Evolutionary conservation across 2,329 filamentous ascomycete species (phyloP).

Genomic region (Phaeoacremonium minimum): DNA sequence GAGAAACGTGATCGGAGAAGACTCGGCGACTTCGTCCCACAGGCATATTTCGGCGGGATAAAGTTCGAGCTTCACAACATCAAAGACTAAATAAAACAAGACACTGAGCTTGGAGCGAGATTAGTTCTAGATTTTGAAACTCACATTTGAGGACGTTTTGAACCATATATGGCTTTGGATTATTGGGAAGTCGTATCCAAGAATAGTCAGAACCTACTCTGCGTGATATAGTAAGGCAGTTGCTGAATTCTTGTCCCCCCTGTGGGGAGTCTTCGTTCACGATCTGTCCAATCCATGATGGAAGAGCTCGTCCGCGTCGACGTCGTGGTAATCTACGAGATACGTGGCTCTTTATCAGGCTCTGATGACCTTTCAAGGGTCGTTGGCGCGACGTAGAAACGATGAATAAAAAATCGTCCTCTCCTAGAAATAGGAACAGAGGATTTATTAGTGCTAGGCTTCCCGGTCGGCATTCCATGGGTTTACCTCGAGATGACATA

Average conservation of each 20-base stretch:
- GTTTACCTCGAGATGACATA: too few relatives aligned
- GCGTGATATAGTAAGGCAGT: too few relatives aligned
- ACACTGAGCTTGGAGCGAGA: too few relatives aligned
- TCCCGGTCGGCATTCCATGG: too few relatives aligned
- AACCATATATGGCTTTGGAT: constrained; percentile 17
- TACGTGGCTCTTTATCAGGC: constrained; percentile 12
- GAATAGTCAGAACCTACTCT: constrained; percentile 16
- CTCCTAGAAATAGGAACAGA: too few relatives aligned
- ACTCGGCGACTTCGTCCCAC: background rate
- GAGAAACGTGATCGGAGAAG: constrained; percentile 9
- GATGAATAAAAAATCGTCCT: too few relatives aligned
- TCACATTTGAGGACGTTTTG: constrained; percentile 22
- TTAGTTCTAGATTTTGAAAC: too few relatives aligned
- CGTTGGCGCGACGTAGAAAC: constrained; percentile 13
- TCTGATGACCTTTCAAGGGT: constrained; percentile 6
- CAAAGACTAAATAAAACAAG: constrained; percentile 6
- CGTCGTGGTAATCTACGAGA: constrained; percentile 13
- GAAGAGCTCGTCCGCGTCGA: background rate
- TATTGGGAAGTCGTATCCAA: constrained; percentile 17
- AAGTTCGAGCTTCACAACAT: constrained; percentile 5
- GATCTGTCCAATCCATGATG: constrained; percentile 10
- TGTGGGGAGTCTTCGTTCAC: background rate
- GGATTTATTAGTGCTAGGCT: too few relatives aligned
- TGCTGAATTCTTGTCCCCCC: background rate
- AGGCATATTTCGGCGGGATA: constrained; percentile 10